phyloP scores from a whole-genome alignment of 2,329 filamentous ascomycete genomes.

The Graphium sp. region DNA sequence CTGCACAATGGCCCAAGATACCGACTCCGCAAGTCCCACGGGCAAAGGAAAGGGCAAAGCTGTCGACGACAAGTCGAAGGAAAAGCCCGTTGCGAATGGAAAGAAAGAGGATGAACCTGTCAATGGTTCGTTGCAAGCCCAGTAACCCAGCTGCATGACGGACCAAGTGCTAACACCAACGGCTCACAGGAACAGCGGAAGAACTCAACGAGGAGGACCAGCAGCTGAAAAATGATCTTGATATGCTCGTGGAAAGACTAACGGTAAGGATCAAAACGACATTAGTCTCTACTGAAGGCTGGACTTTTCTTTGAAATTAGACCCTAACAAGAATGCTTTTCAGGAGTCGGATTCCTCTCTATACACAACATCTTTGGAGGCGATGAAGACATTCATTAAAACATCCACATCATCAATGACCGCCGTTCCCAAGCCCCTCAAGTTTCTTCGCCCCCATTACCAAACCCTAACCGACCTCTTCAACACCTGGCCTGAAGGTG shows the following conservation, averaged over 20 bases:
- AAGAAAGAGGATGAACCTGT: slow-evolving; percentile 60
- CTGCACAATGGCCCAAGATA: slow-evolving; percentile 98
- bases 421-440: slow-evolving; percentile 92
- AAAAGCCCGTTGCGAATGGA: slow-evolving; percentile 52
- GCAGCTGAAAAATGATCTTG: slow-evolving; percentile 92
- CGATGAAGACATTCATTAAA: slow-evolving; percentile 97
- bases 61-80: slow-evolving; percentile 51
- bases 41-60: slow-evolving; percentile 98
- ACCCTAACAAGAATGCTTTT: slow-evolving; percentile 2
- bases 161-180: neutral
- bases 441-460: slow-evolving; percentile 95
- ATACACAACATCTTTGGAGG: slow-evolving; percentile 83
- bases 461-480: slow-evolving; percentile 75
- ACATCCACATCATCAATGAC: slow-evolving; percentile 99
- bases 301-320: slow-evolving; percentile 6
- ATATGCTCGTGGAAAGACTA: slow-evolving; percentile 93
- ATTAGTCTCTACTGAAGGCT: neutral
- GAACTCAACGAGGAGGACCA: slow-evolving; percentile 97
- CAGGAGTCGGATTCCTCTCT: slow-evolving; percentile 76
- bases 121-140: slow-evolving; percentile 23
- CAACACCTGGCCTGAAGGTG: slow-evolving; percentile 70
- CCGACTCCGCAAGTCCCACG: slow-evolving; percentile 64
- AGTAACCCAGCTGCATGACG: neutral
- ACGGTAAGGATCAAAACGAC: slow-evolving; percentile 39
- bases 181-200: slow-evolving; percentile 34